These are phyloP conservation scores for Salix udensis DNA, from an alignment of 345 rosid genomes.

Conservation along the genomic window DNA sequence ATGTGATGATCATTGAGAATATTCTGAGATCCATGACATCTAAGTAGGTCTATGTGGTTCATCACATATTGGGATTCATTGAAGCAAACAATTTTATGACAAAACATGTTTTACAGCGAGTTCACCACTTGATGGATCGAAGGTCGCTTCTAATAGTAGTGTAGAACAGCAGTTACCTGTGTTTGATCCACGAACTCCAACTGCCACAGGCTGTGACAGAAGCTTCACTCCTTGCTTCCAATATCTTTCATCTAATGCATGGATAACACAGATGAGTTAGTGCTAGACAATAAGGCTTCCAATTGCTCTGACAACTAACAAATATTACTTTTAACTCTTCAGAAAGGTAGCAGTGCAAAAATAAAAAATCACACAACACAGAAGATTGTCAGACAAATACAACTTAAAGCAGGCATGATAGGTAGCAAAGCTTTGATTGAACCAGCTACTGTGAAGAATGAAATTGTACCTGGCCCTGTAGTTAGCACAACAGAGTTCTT, in stretches of 20 bases:
- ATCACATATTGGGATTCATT: no score
- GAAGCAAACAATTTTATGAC: background rate
- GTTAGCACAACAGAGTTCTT: conserved; percentile 47
- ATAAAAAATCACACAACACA: background rate
- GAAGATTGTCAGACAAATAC: background rate
- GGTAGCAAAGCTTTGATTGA: background rate
- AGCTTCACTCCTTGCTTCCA: conserved; percentile 97
- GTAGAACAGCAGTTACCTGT: conserved; percentile 28
- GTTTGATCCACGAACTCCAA: conserved; percentile 24
- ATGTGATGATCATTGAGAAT: no score
- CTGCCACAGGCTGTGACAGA: conserved; percentile 53
- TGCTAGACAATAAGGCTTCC: background rate
- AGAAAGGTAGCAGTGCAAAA: background rate
- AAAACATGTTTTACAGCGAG: conserved; percentile 40
- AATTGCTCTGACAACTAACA: background rate
- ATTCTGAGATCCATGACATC: no score
- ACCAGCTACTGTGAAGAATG: background rate
- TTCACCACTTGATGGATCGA: conserved; percentile 61
- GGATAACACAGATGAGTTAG: background rate
- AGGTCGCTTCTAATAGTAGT: conserved; percentile 46
- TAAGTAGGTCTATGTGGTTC: no score
- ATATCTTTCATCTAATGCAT: conserved; percentile 47
- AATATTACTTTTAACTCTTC: no score
- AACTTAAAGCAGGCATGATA: background rate
- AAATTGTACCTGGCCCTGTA: conserved; percentile 66